Evolutionary conservation across 805 yeast genomes (phyloP).

Genomic region (Wickerhamomyces rabaulensis): DNA sequence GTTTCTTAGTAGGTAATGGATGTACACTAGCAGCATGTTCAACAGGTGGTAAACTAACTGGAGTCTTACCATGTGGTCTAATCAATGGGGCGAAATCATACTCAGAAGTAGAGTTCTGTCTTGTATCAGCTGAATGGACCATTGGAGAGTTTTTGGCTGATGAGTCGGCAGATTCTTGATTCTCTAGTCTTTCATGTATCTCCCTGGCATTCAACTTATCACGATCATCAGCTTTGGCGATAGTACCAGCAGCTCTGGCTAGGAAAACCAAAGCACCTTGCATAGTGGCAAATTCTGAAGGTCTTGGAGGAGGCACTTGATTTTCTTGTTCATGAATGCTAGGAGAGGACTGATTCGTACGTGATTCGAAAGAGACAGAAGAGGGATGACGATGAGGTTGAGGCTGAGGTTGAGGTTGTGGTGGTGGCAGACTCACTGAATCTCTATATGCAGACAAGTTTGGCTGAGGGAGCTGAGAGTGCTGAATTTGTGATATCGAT

Average conservation of each 20-base stretch:
- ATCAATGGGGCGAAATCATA: slow-evolving; percentile 20
- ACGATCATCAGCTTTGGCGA: slow-evolving; percentile 62
- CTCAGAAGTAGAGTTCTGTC: slow-evolving; percentile 7
- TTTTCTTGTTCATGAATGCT: slow-evolving; percentile 10
- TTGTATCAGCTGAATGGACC: not conserved
- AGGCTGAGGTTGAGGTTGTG: not conserved
- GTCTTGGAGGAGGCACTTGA: slow-evolving; percentile 15
- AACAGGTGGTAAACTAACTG: slow-evolving; percentile 26
- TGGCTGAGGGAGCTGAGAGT: not conserved
- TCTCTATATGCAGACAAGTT: not conserved
- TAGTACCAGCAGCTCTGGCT: slow-evolving; percentile 76
- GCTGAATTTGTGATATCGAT: not conserved
- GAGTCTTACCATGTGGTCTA: slow-evolving; percentile 17
- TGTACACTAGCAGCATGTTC: slow-evolving; percentile 27
- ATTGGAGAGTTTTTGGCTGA: slow-evolving; percentile 4
- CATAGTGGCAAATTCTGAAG: slow-evolving; percentile 29
- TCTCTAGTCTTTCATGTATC: slow-evolving; percentile 43
- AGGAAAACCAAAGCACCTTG: slow-evolving; percentile 65
- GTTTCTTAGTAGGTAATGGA: slow-evolving; percentile 30
- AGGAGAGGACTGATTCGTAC: slow-evolving; percentile 9
- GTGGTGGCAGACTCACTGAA: not conserved
- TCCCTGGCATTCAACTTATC: slow-evolving; percentile 52
- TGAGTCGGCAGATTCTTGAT: slow-evolving; percentile 15
- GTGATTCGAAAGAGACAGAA: slow-evolving; percentile 2
- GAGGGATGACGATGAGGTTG: not conserved